phyloP scores from a whole-genome alignment of 192 early-diverging fungal species.

The Backusella macrospora region DNA sequence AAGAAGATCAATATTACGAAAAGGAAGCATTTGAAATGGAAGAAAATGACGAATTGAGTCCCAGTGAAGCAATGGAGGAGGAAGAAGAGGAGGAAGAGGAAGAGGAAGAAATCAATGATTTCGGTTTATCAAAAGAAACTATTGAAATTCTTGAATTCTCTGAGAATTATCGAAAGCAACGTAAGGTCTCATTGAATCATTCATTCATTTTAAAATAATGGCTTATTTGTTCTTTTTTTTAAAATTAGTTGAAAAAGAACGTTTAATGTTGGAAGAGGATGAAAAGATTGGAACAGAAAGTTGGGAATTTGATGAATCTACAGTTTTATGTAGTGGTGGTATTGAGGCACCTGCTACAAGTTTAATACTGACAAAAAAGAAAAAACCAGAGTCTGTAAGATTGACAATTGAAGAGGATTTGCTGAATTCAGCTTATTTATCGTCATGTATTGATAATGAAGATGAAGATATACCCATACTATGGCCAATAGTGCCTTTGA shows the following conservation, averaged over 20 bases:
- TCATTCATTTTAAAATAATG: neutral
- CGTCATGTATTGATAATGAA: neutral
- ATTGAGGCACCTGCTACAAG: conserved; percentile 26
- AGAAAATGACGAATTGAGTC: neutral
- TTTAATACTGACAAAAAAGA: conserved; percentile 1
- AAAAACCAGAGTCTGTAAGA: neutral
- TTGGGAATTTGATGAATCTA: conserved; percentile 23
- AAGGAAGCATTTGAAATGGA: neutral
- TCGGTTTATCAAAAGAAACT: conserved; percentile 21
- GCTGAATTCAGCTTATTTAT: conserved; percentile 26
- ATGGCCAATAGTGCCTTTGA: conserved; percentile 31
- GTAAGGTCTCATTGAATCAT: neutral
- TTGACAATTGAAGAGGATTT: conserved; percentile 19
- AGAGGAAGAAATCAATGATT: neutral
- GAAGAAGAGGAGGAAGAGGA: neutral
- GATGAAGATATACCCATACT: conserved; percentile 13
- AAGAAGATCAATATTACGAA: neutral
- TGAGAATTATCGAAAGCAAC: conserved; percentile 30
- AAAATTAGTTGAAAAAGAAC: neutral
- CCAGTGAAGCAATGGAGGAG: neutral
- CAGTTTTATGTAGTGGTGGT: conserved; percentile 6
- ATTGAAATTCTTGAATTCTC: conserved; percentile 38
- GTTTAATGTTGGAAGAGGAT: neutral
- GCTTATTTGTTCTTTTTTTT: neutral
- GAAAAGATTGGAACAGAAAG: neutral